Evolutionary conservation across 2,329 filamentous ascomycete genomes (phyloP), one percentile per base, ranked within the genome.

Genomic region (Colletotrichum orbiculare): DNA sequence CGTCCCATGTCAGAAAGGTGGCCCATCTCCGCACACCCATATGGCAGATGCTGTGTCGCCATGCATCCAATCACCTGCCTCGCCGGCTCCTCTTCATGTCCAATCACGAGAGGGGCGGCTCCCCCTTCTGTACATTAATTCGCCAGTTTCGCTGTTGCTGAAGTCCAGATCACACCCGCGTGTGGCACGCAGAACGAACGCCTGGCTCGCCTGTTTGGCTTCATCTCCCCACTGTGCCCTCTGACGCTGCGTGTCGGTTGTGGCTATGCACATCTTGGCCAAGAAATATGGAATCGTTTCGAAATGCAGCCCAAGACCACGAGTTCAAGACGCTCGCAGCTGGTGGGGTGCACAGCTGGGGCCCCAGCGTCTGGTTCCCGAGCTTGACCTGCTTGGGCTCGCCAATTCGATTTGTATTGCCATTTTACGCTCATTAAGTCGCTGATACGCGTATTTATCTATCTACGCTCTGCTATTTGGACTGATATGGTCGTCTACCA

Each of bases 41-140:
- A 47, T n/a, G n/a, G 41, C n/a, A 17, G 37, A 48, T 48, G 58
- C 42, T 52, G 62, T 65, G 34, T 34, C 47, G 49, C 58, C 42
- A 41, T 52, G 58, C 42, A 57, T 15, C 63, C 58, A 63, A 66
- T 57, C 63, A 57, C 37, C 50, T 57, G 52, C 37, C 37, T 25
- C 35, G 42, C 37, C 10, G 35, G 35, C 35, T 53, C 34, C 47
- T 17, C 17, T 41, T 52, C 10, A 12, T 5, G 25, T 34, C 63
- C 63, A 66, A 63, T 66, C 47, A 53, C 2, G 9, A 39, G 17
- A 25, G 7, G 37, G 63, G 38, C 6, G 63, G 35, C 41, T 49
- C 63, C 47, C 53, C 47, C 43, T 53, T 66, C 46, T 34, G 47
- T 53, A 41, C 52, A 53, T 39, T 63, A n/a, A 50, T 46, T 66